phyloP scores from a whole-genome alignment of 768 basidiomycete species.

The Porphyrellus cyaneotinctus region DNA sequence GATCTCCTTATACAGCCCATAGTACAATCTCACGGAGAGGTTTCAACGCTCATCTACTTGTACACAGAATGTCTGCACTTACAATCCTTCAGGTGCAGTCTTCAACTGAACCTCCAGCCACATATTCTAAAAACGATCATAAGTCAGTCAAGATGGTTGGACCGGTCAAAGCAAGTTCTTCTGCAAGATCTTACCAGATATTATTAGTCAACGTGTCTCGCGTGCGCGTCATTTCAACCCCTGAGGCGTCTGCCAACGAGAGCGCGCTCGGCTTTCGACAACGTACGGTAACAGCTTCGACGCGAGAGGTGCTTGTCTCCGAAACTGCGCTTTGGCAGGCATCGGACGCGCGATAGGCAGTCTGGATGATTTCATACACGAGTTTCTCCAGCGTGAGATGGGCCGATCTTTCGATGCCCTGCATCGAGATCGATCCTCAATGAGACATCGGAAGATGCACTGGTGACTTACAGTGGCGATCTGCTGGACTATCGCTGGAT shows the following conservation, averaged over 20 bases:
- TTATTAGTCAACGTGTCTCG: background rate
- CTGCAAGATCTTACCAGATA: background rate
- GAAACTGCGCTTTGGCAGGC: constrained; percentile 15
- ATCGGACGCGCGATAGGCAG: constrained; percentile 59
- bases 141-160: too few relatives aligned
- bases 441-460: background rate
- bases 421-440: background rate
- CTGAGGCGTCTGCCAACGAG: constrained; percentile 60
- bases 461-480: constrained; percentile 25
- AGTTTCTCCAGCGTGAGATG: constrained; percentile 23
- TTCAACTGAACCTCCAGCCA: too few relatives aligned
- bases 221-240: constrained; percentile 54
- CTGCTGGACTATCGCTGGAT: constrained; percentile 33
- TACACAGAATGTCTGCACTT: too few relatives aligned
- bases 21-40: too few relatives aligned
- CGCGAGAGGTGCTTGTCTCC: constrained; percentile 17
- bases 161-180: too few relatives aligned
- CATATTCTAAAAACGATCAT: too few relatives aligned
- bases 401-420: constrained; percentile 12
- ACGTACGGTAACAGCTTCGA: constrained; percentile 45
- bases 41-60: too few relatives aligned
- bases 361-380: constrained; percentile 44
- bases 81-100: too few relatives aligned
- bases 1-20: too few relatives aligned
- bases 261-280: constrained; percentile 71